Evolutionary conservation across 1,284 basidiomycete genomes (phyloP), one percentile per base, ranked within the genome.

Genomic region (Fomitiporia mediterranea): DNA sequence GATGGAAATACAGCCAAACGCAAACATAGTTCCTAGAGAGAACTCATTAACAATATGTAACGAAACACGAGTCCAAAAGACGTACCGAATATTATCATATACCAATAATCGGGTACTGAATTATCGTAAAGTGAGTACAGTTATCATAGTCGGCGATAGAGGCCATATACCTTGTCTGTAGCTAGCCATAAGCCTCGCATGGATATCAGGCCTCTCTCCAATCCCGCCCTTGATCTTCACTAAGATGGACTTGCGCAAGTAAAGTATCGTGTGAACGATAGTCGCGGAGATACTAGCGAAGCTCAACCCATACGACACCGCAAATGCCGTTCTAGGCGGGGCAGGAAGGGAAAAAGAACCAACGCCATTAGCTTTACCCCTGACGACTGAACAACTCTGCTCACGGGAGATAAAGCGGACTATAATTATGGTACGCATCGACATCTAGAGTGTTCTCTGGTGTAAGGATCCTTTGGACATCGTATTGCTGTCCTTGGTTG

Each of bases 151-250:
- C 6, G 25, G 37, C 30, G 23, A 44, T 9, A 51, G 21, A 15
- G 21, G 9, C 23, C 11, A 19, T 23, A 7, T 17, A 59, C 57
- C 57, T 67, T 86, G 82, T 2, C 71, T 74, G 69, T 96, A 96
- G 55, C 77, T 77, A 9, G 82, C 70, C 91, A 95, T 94, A 28
- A 94, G 74, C n/a, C 82, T 75, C 17, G 83, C 82, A 68, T 96
- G 93, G 51, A 96, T 84, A 72, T 96, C 93, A 6, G 90, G 88
- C 62, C 89, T 84, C 64, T 92, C 89, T 48, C 78, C 67, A 65
- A 86, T 75, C 9, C 83, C 78, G 32, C 80, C 76, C 25, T 89
- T 73, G 0, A 84, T 76, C 60, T 83, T 81, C 8, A 74, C 71
- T 77, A 82, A 84, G 57, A 94, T 88, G 63, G 86, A 80, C 65